Base-by-base conservation (phyloP, 2,329 filamentous ascomycete genomes). In the Ophiosphaerella herpotricha region DNA sequence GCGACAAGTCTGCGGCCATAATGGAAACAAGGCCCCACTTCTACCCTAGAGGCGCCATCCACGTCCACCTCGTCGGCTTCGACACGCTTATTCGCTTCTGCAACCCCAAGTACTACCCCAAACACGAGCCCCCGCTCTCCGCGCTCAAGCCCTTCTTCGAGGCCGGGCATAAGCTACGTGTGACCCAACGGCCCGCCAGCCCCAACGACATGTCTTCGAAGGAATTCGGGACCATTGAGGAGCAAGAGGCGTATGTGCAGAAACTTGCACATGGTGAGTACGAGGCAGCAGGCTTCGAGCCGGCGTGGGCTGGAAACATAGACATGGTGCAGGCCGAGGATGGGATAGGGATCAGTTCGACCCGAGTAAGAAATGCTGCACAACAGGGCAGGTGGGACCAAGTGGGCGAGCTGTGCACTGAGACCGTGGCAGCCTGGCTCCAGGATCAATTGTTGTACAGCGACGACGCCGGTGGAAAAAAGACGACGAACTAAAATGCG, bases 11-110 rank as follows among this genome's bases (percentile, higher is more conserved):
- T 7, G 58, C 64, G 11, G 84, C 83, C 1, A 84, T 92, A 24
- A 74, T 77, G 0, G 74, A 75, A 45, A 65, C 58, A 36, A 48
- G 37, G 11, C 65, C 74, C 13, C 66, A 62, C 4, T 56, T 70
- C 23, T 76, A 75, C 54, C 63, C 74, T 0, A 63, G 64, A 14
- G 54, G 63, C 7, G 74, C 76, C 0, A 64, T 50, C 45, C 87
- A 91, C 61, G 75, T 89, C 4, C 89, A 89, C 63, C 80, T 92
- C 2, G 82, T 85, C 1, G 90, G 90, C 24, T 93, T 85, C 67
- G 89, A 93, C 63, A 93, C 89, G 0, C 74, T 92, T 6, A 83
- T 88, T 13, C 82, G 89, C 16, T 84, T 93, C 44, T 83, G 89
- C 46, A 78, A 89, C 41, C 81, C 87, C 0, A 89, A 88, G 67